Evolutionary conservation across 495 filamentous ascomycete genomes (phyloP), one percentile per base, ranked within the genome.

Genomic region (Tuber calosporum): DNA sequence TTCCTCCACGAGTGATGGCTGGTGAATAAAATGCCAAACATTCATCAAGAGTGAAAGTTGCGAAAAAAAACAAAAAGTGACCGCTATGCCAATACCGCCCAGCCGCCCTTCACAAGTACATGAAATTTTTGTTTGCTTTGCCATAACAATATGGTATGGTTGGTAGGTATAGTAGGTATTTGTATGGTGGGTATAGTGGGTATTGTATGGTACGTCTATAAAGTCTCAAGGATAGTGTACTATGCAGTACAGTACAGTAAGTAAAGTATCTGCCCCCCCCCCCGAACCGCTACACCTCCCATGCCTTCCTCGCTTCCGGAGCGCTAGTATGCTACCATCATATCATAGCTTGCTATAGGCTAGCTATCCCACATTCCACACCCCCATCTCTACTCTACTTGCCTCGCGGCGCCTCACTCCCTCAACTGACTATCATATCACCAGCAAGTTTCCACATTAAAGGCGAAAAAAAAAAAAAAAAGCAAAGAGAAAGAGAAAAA

Each of bases 361-460:
- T 30, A 30, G 48, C 9, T 15, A 58, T 58, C n/a, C n/a, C 48
- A 58, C 48, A 58, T 58, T 4, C 1, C 48, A 30, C 11, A 58
- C 30, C 48, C n/a, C 9, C 48, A 20, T 26, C 48, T 58, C 48
- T 58, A 58, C 48, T 58, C 48, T 58, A 58, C 48, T 30, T 30
- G 48, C 48, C n/a, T 26, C 48, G n/a, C 48, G 9, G 22, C 2
- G n/a, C 9, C n/a, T 30, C 48, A 58, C 9, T 58, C 48, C 8
- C n/a, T 58, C 48, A 58, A 13, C n/a, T 58, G 30, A 13, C n/a
- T 58, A 58, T 58, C 48, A 53, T 53, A 53, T n/a, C 45, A 53
- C 45, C 45, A 53, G 45, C 45, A 53, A 20, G n/a, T 58, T 58
- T 58, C 48, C 48, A 58, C 48, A 58, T 58, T 58, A 58, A 58